A percentile compares a stretch with the other conserved stretches of the same genome.
phyloP scores from a whole-genome alignment of 805 yeast genomes.

The Sugiyamaella americana region DNA sequence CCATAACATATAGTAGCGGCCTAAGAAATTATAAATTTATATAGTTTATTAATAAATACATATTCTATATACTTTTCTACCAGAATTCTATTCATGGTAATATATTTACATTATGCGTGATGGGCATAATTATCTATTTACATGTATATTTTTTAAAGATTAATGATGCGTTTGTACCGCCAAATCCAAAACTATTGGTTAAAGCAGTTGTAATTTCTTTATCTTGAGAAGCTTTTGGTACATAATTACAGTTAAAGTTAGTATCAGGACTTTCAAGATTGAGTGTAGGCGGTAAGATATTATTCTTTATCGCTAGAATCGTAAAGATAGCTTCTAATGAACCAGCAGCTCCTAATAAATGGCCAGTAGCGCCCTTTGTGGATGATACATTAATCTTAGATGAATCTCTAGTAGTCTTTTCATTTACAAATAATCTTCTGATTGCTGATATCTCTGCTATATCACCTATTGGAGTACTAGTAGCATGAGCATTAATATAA shows the following conservation, averaged over 20 bases:
- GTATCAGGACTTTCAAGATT: constrained; percentile 56
- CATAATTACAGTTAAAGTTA: constrained; percentile 52
- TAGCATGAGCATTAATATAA: constrained; percentile 94
- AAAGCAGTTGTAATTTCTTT: constrained; percentile 50
- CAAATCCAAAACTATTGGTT: constrained; percentile 93
- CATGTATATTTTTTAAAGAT: constrained; percentile 25
- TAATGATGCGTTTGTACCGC: constrained; percentile 86
- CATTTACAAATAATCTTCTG: constrained; percentile 37
- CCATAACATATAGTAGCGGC: too few species aligned
- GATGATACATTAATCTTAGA: constrained; percentile 49
- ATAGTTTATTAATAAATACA: too few species aligned
- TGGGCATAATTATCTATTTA: too few species aligned
- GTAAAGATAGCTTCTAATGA: constrained; percentile 86
- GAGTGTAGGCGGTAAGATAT: constrained; percentile 69
- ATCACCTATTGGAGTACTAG: constrained; percentile 87
- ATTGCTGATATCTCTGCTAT: constrained; percentile 80
- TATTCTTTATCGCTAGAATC: constrained; percentile 52
- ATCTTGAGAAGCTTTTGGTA: constrained; percentile 42
- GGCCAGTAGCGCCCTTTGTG: constrained; percentile 91
- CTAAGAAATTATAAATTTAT: too few species aligned
- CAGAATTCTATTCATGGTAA: too few species aligned
- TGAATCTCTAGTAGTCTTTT: constrained; percentile 30
- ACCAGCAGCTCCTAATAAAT: constrained; percentile 93
- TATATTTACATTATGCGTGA: too few species aligned
- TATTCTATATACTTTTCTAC: too few species aligned